Evolutionary conservation across 345 rosid genomes (phyloP), one percentile per base, ranked within the genome.

Genomic region (Melaleuca alternifolia): DNA sequence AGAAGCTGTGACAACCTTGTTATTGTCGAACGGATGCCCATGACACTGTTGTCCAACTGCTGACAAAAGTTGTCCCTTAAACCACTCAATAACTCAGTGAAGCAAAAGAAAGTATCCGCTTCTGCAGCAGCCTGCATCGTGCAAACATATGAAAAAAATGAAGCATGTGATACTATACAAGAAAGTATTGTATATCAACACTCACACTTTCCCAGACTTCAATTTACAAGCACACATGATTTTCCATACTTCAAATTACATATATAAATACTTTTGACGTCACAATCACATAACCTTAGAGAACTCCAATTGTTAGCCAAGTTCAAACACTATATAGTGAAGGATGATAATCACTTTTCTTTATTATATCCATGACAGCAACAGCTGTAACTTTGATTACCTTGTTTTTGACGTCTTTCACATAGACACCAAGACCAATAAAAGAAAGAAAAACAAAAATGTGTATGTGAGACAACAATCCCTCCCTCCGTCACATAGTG

Each of bases 21-120:
- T 77, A 97, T 93, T 59, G 99, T 94, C 84, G 96, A 93, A 86
- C 99, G 97, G 81, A 97, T 97, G 83, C 99, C 99, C 84, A 96
- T 96, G 11, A 91, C 97, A 91, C 99, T 96, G 91, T 96, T 97
- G 90, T 97, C 99, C 44, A 97, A 98, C 91, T 97, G 99, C 93
- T 97, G 99, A 89, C 99, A 96, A 89, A 94, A 97, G 90, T 94
- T 89, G 92, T 97, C 99, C 82, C 99, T 97, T 84, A 97, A 95
- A 91, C 98, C 98, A 93, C 99, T 95, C 92, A 97, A 87, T 86
- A 97, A 84, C 92, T 97, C 99, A 75, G 94, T 95, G 56, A 97
- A 97, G 88, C 99, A 97, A 91, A 97, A 97, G 92, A 96, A 97
- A 56, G 99, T 94, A 91, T 96, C 99, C 24, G 97, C 93, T 89